Evolutionary conservation across 2,329 filamentous ascomycete genomes (phyloP), one percentile per base, ranked within the genome.

Genomic region (Metarhizium album): DNA sequence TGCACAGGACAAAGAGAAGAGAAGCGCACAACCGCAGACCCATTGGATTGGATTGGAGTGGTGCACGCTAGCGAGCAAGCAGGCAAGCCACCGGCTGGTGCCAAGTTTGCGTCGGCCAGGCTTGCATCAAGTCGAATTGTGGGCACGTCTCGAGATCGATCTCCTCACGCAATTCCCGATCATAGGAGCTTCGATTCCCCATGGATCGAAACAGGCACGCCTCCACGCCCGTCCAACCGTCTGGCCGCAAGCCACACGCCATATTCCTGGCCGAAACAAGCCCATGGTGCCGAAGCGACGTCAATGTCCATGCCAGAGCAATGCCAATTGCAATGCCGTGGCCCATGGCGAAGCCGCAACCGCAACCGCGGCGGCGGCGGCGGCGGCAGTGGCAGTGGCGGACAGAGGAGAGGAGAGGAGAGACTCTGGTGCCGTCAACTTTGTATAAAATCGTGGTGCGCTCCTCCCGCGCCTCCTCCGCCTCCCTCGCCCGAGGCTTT

Each of bases 61-160:
- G 47, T 37, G 7, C 40, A 23, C 49, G 38, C 49, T 47, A 51
- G 18, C 38, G 43, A 48, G 7, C 40, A 23, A 45, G 38, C 49
- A 45, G 48, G 18, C 38, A 47, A 48, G 49, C 45, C 49, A 37
- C 45, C 33, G 40, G 40, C 22, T 24, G 13, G 40, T 22, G 11
- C 40, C 40, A 24, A 16, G 22, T 24, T 24, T 43, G 40, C 40
- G 14, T 18, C 48, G n/a, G n/a, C n/a, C n/a, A 45, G 11, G 51
- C 48, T 33, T 35, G 45, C 22, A 9, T 24, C 22, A 42, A 9
- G 13, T n/a, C n/a, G n/a, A n/a, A n/a, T n/a, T 3, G 20, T 43
- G 40, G 22, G 20, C 27, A 18, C 33, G 38, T 45, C 51, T 51
- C 42, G 48, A 51, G 52, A 53, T 53, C 52, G 52, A 53, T 53